phyloP scores from a whole-genome alignment of 495 filamentous ascomycete species.

The Friedmanniomyces simplex region DNA sequence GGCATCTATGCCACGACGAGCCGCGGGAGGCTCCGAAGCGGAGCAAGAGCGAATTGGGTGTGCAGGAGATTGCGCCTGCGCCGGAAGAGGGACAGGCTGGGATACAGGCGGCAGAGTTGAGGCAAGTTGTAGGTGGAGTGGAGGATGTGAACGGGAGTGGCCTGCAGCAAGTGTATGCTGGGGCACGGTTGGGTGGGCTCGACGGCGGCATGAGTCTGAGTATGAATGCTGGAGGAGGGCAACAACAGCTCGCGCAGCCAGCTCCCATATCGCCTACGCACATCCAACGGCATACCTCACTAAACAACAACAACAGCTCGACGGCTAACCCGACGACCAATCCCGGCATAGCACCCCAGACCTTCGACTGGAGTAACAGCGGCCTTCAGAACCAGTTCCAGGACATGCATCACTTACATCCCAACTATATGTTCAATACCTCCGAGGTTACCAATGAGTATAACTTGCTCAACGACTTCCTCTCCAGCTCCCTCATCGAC shows the following conservation, averaged over 20 bases:
- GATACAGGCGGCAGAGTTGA: not conserved
- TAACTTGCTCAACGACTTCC: constrained; percentile 89
- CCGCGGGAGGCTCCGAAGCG: constrained; percentile 66
- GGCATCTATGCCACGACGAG: constrained; percentile 97
- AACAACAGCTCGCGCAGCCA: constrained; percentile 31
- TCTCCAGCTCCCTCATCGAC: constrained; percentile 77
- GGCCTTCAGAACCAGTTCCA: constrained; percentile 71
- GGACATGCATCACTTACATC: constrained; percentile 89
- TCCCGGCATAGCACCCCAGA: not conserved
- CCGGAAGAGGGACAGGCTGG: constrained; percentile 35
- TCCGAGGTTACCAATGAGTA: constrained; percentile 93
- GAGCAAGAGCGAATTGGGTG: constrained; percentile 57
- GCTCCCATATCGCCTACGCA: constrained; percentile 36
- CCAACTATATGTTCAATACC: constrained; percentile 89
- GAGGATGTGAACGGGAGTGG: not conserved
- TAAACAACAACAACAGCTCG: constrained; percentile 44
- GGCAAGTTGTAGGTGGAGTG: not conserved
- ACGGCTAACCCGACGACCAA: constrained; percentile 12
- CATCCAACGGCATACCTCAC: constrained; percentile 15
- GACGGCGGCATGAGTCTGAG: not conserved
- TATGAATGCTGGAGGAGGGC: not conserved
- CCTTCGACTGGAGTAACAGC: constrained; percentile 51
- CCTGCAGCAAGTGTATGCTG: not conserved
- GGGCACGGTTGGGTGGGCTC: not conserved
- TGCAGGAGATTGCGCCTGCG: constrained; percentile 47